Evolutionary conservation across 139 green algal species (phyloP).

Genomic region (Auxenochlorella pyrenoidosa): DNA sequence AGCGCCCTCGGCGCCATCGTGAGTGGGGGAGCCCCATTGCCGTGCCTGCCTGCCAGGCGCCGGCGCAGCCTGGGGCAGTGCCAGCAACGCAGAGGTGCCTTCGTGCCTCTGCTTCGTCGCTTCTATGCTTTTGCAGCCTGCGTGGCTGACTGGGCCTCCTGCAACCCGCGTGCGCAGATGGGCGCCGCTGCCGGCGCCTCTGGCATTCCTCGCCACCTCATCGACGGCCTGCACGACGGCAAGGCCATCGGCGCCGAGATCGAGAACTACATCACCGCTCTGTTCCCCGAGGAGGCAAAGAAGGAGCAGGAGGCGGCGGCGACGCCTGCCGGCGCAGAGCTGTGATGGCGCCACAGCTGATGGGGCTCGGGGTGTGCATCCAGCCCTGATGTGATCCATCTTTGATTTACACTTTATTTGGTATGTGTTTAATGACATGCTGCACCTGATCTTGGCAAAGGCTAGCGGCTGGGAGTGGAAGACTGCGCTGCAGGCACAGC

Average conservation of each 20-base stretch:
- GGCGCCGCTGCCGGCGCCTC: constrained; percentile 12
- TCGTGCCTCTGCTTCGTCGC: no score
- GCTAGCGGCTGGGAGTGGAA: no score
- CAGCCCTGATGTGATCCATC: no score
- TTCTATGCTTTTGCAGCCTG: background rate
- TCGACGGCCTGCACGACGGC: constrained; percentile 18
- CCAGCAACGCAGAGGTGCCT: no score
- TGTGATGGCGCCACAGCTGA: background rate
- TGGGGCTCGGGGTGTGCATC: background rate
- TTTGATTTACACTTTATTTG: background rate
- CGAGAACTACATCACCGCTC: background rate
- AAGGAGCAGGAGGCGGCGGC: background rate
- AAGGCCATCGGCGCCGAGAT: constrained; percentile 11
- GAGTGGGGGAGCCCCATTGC: background rate
- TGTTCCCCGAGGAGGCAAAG: background rate
- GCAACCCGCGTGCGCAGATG: background rate
- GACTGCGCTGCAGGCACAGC: no score
- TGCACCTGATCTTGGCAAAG: no score
- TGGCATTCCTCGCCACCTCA: constrained; percentile 7
- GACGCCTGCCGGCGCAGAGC: background rate
- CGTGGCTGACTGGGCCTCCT: background rate
- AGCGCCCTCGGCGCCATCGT: constrained; percentile 10
- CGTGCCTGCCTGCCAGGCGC: background rate
- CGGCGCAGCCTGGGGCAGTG: no score
- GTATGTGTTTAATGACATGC: background rate